Evolutionary conservation across 2,329 filamentous ascomycete species (phyloP).

Genomic region (Fusarium protoensiforme): DNA sequence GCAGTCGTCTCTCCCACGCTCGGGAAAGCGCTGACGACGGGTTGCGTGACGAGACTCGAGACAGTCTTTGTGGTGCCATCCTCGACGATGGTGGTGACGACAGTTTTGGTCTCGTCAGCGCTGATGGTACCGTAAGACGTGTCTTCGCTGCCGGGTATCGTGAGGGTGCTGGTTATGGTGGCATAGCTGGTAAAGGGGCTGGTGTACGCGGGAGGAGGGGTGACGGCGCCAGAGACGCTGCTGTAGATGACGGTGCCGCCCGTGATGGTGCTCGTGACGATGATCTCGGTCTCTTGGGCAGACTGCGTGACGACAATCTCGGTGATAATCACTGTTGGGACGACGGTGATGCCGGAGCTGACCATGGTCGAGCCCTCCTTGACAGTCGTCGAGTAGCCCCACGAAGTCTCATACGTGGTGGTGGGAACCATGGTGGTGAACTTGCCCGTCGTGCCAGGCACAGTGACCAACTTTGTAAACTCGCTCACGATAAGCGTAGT

Average conservation of each 20-base stretch:
- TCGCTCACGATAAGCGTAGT: conserved; percentile 31
- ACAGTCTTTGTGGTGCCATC: conserved; percentile 22
- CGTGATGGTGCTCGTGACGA: conserved; percentile 15
- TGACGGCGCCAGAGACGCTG: not conserved
- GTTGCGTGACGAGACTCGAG: conserved; percentile 11
- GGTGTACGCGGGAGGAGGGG: not conserved
- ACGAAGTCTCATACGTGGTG: conserved; percentile 22
- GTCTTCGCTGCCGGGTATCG: conserved; percentile 10
- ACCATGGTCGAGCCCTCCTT: conserved; percentile 15
- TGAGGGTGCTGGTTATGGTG: conserved; percentile 19
- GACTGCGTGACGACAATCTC: conserved; percentile 15
- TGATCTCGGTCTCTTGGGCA: not conserved
- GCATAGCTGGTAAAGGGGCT: not conserved
- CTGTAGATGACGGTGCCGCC: conserved; percentile 14
- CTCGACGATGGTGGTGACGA: conserved; percentile 19
- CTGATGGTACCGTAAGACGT: conserved; percentile 11
- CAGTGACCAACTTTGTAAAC: conserved; percentile 25
- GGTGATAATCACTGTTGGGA: conserved; percentile 29
- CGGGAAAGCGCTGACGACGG: conserved; percentile 15
- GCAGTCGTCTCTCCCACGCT: conserved; percentile 38
- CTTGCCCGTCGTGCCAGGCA: conserved; percentile 36
- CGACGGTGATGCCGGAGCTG: conserved; percentile 3
- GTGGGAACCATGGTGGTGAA: conserved; percentile 28
- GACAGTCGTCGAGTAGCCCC: conserved; percentile 21
- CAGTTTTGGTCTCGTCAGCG: conserved; percentile 8